Percentiles rank a stretch among this genome's conserved stretches.
Conservation (phyloP, 305 asterid species). For the Fraxinus albicans region DNA sequence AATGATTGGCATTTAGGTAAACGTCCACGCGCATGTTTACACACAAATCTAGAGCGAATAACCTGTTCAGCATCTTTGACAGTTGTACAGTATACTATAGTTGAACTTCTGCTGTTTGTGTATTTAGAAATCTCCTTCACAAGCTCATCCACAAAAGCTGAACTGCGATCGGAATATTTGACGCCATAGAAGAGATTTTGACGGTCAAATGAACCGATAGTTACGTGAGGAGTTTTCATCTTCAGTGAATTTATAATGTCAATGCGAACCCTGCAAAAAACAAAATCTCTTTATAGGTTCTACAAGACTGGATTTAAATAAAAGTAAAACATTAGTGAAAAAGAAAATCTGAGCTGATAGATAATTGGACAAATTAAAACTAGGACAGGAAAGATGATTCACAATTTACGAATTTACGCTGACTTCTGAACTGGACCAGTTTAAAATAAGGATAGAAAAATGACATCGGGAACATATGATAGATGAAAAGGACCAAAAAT, state of each 20-base stretch:
- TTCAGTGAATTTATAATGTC: slow-evolving; percentile 73
- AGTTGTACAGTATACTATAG: slow-evolving; percentile 83
- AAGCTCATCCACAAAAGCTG: slow-evolving; percentile 59
- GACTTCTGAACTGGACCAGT: not conserved
- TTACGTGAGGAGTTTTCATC: slow-evolving; percentile 66
- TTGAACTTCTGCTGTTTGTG: slow-evolving; percentile 56
- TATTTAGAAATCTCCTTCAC: slow-evolving; percentile 56
- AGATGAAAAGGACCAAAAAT: not conserved
- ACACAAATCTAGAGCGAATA: slow-evolving; percentile 21
- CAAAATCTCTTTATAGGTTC: slow-evolving; percentile 17
- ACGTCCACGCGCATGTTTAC: slow-evolving; percentile 1
- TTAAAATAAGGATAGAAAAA: slow-evolving; percentile 6
- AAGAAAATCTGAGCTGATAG: slow-evolving; percentile 9
- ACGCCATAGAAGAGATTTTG: slow-evolving; percentile 82
- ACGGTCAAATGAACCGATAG: slow-evolving; percentile 93
- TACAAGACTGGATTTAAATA: slow-evolving; percentile 11
- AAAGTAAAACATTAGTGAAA: slow-evolving; percentile 7
- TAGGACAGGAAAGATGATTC: not conserved
- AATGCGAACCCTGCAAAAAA: slow-evolving; percentile 63
- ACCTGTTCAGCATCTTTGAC: slow-evolving; percentile 88
- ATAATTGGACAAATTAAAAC: slow-evolving; percentile 12
- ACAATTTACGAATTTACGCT: not conserved
- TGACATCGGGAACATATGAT: slow-evolving; percentile 12
- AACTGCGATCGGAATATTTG: slow-evolving; percentile 57
- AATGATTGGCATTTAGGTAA: slow-evolving; percentile 9